Percentiles rank a stretch among this genome's conserved stretches.
phyloP scores from a whole-genome alignment of 768 basidiomycete genomes.

The Leccinum rimulosum region DNA sequence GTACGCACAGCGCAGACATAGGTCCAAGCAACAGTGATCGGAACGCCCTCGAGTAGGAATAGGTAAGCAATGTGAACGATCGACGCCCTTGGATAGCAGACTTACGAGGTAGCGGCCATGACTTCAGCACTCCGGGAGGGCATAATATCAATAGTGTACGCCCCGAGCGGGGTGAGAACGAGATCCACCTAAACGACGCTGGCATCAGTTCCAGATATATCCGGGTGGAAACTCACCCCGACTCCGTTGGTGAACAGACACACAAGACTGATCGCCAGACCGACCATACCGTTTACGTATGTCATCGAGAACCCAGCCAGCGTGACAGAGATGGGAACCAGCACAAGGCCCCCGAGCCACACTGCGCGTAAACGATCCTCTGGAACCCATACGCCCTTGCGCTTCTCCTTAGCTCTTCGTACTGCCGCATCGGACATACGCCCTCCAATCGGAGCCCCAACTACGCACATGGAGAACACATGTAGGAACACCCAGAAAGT shows the following conservation, averaged over 20 bases:
- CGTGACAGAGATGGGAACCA: slow-evolving; percentile 54
- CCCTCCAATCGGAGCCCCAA: slow-evolving; percentile 60
- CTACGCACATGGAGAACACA: slow-evolving; percentile 28
- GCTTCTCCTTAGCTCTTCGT: slow-evolving; percentile 43
- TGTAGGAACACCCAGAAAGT: not conserved
- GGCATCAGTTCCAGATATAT: not conserved
- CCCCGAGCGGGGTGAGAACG: slow-evolving; percentile 50
- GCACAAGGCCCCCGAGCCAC: slow-evolving; percentile 42
- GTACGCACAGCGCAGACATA: slow-evolving; percentile 17
- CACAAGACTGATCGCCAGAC: slow-evolving; percentile 48
- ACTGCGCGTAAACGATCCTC: slow-evolving; percentile 65
- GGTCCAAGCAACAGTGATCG: slow-evolving; percentile 22
- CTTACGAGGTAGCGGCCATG: slow-evolving; percentile 56
- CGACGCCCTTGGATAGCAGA: slow-evolving; percentile 1
- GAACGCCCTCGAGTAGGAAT: slow-evolving; percentile 13
- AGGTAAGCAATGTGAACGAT: not conserved
- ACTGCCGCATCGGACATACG: slow-evolving; percentile 56
- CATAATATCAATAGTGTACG: slow-evolving; percentile 61
- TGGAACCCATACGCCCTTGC: slow-evolving; percentile 60
- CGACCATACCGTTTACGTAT: slow-evolving; percentile 48
- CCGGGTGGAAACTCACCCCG: slow-evolving; percentile 43
- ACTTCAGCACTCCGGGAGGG: slow-evolving; percentile 61
- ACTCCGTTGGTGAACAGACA: slow-evolving; percentile 64
- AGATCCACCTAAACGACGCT: slow-evolving; percentile 46
- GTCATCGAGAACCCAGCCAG: slow-evolving; percentile 48